Evolutionary conservation across 2,329 filamentous ascomycete species (phyloP).

Genomic region (Apiospora rasikravindrae): DNA sequence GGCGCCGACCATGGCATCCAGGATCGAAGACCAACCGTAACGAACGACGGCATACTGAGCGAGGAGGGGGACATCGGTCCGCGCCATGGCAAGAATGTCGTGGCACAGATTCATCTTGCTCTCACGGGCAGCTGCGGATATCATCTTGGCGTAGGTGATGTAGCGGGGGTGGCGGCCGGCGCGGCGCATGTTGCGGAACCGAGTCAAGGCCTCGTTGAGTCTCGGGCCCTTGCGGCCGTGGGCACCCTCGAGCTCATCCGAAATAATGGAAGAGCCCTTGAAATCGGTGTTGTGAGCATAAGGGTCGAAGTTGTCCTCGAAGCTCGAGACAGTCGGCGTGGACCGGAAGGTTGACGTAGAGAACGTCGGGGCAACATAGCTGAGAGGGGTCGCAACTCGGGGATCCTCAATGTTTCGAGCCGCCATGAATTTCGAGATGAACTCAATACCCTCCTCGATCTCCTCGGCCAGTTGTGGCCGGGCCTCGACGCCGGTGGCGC

Average conservation of each 20-base stretch:
- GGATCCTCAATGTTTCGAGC: slow-evolving; percentile 60
- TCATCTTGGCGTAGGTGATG: slow-evolving; percentile 95
- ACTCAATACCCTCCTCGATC: slow-evolving; percentile 85
- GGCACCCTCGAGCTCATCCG: slow-evolving; percentile 84
- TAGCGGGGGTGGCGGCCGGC: slow-evolving; percentile 91
- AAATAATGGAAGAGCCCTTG: slow-evolving; percentile 89
- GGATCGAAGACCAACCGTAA: slow-evolving; percentile 94
- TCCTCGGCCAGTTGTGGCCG: slow-evolving; percentile 71
- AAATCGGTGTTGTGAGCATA: slow-evolving; percentile 91
- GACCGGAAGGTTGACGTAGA: slow-evolving; percentile 58
- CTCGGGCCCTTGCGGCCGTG: slow-evolving; percentile 74
- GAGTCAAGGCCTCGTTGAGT: slow-evolving; percentile 79
- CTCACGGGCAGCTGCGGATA: slow-evolving; percentile 85
- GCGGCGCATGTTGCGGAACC: slow-evolving; percentile 92
- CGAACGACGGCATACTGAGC: slow-evolving; percentile 85
- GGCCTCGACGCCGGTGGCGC: slow-evolving; percentile 58
- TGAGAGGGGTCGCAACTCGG: slow-evolving; percentile 54
- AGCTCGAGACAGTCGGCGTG: slow-evolving; percentile 62
- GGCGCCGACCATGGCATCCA: slow-evolving; percentile 95
- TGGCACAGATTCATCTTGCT: slow-evolving; percentile 81
- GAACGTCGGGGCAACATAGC: slow-evolving; percentile 54
- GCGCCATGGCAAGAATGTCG: slow-evolving; percentile 88
- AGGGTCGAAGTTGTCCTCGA: slow-evolving; percentile 87
- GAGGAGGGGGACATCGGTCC: slow-evolving; percentile 83
- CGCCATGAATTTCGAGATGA: slow-evolving; percentile 65